Conservation (phyloP, 768 basidiomycete species). For the Phylloporus rhodoxanthus region DNA sequence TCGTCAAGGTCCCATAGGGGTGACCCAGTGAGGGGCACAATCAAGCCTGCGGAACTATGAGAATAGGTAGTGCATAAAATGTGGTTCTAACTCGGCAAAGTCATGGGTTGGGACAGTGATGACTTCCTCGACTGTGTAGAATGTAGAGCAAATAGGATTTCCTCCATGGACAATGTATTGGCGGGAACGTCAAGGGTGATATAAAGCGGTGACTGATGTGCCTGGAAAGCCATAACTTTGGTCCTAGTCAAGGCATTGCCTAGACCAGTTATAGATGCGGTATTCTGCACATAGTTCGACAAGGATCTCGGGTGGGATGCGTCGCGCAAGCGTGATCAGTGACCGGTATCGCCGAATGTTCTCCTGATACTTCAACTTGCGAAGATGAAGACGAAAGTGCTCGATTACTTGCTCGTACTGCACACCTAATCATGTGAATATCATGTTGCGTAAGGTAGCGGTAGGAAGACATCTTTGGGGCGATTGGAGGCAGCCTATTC, state of each 20-base stretch:
- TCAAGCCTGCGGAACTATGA: slow-evolving; percentile 35
- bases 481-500: slow-evolving; percentile 8
- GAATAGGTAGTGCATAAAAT: too few species aligned
- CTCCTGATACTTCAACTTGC: slow-evolving; percentile 32
- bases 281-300: slow-evolving; percentile 45
- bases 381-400: slow-evolving; percentile 27
- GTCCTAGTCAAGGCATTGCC: slow-evolving; percentile 39
- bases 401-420: slow-evolving; percentile 41
- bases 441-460: slow-evolving; percentile 19
- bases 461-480: slow-evolving; percentile 14
- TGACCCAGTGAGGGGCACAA: slow-evolving; percentile 29
- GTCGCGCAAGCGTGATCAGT: slow-evolving; percentile 49
- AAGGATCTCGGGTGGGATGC: slow-evolving; percentile 50
- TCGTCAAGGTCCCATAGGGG: slow-evolving; percentile 17
- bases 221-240: slow-evolving; percentile 46
- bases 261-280: slow-evolving; percentile 43
- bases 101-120: slow-evolving; percentile 37
- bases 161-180: slow-evolving; percentile 26
- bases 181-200: slow-evolving; percentile 39
- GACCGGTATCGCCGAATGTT: slow-evolving; percentile 41
- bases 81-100: too few species aligned
- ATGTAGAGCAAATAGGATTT: slow-evolving; percentile 39
- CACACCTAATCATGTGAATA: slow-evolving; percentile 9
- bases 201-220: slow-evolving; percentile 37
- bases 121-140: slow-evolving; percentile 40